Base-by-base conservation (phyloP, 177 flowering plant genomes). In the Vitis hybrid region DNA sequence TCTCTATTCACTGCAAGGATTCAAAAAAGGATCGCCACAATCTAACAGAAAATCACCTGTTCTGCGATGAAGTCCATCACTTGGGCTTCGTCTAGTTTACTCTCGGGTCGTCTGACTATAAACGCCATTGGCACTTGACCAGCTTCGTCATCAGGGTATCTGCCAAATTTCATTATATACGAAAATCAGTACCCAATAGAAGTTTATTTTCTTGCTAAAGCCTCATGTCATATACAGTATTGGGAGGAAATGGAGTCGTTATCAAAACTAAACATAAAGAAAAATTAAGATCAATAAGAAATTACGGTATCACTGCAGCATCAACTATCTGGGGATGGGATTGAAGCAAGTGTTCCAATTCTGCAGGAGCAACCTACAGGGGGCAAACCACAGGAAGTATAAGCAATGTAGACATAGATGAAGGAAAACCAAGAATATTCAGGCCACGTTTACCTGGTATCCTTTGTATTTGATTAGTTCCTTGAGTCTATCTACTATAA, bases 121-220 rank as follows among this genome's bases (percentile, higher is more conserved):
- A 73, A 85, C 16, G 90, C 88, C 84, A 87, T 74, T 21, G 90
- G 90, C 15, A 83, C 65, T 58, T 87, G 75, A 15, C 90, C 90
- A 0, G 83, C 88, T 70, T 73, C 81, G 66, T 87, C 87, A 73
- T 87, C 86, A 3, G 85, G 85, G 55, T 72, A 87, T 64, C 90
- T 87, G 81, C 35, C 21, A 52, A 8, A 24, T 21, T 57, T 2
- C 2, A 50, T 5, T 12, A 62, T 35, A 4, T 40, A 40, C 46
- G 46, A 40, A 40, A 40, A 40, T 40, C 46, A 40, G 7, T 40
- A 40, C 46, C 46, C 46, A 40, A 40, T 40, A 40, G 30, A 27
- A 27, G 30, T 27, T 27, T 27, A 27, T 27, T 27, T 27, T 27
- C 30, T 27, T 27, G 30, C 30, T 27, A 27, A 27, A 27, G 0